A percentile compares a stretch with the other conserved stretches of the same genome.
These are phyloP conservation scores for Paraphoma chrysanthemicola DNA, from an alignment of 2,329 filamentous ascomycete genomes.

Conservation along the genomic window DNA sequence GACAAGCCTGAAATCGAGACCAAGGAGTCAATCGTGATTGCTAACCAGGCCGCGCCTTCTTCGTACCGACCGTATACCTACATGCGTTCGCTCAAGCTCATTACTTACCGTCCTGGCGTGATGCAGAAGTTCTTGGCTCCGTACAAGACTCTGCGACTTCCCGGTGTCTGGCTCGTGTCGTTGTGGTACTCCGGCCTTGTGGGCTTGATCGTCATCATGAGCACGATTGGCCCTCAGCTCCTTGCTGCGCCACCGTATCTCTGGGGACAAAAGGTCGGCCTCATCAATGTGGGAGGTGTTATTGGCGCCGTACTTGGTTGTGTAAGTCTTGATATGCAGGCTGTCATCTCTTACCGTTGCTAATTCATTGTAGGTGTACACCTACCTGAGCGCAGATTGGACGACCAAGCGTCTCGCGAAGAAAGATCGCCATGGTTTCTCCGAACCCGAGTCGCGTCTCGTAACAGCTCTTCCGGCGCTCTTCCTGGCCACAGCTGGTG, in stretches of 20 bases:
- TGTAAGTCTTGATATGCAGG: constrained; percentile 6
- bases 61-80: constrained; percentile 42
- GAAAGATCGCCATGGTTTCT: constrained; percentile 44
- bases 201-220: constrained; percentile 49
- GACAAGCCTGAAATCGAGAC: constrained; percentile 21
- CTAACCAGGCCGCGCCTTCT: constrained; percentile 11
- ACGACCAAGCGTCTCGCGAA: constrained; percentile 46
- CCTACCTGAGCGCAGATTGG: constrained; percentile 48
- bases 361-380: constrained; percentile 26
- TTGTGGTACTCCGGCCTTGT: constrained; percentile 53
- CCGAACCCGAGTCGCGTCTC: constrained; percentile 51
- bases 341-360: not conserved
- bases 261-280: constrained; percentile 49
- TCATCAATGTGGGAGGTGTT: constrained; percentile 49
- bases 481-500: constrained; percentile 46
- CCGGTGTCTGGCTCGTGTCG: constrained; percentile 52
- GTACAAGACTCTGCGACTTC: constrained; percentile 47
- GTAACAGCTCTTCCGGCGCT: constrained; percentile 49
- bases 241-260: constrained; percentile 50
- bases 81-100: constrained; percentile 44
- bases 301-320: constrained; percentile 47
- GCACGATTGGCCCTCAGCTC: constrained; percentile 47
- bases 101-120: constrained; percentile 45
- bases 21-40: constrained; percentile 21
- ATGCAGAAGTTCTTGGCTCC: constrained; percentile 46